A percentile compares a stretch with the other conserved stretches of the same genome.
phyloP scores from a whole-genome alignment of 768 basidiomycete genomes.

The Lactifluus hygrophoroides region DNA sequence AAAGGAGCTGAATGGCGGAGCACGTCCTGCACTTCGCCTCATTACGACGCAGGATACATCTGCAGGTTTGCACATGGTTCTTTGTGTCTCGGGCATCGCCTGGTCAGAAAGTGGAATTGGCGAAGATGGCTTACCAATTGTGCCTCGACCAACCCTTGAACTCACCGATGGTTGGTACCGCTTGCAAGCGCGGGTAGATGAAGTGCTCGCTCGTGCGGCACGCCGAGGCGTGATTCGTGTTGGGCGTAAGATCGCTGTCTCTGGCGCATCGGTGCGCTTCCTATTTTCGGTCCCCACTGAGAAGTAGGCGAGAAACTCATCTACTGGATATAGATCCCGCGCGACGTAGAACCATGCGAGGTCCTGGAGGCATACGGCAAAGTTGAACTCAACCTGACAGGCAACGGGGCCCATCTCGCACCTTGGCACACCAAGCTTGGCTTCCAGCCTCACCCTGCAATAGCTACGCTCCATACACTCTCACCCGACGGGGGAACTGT shows the following conservation, averaged over 20 bases:
- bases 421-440: constrained; percentile 88
- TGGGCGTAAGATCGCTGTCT: constrained; percentile 78
- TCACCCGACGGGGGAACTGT: constrained; percentile 76
- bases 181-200: constrained; percentile 68
- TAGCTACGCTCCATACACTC: constrained; percentile 72
- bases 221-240: constrained; percentile 54
- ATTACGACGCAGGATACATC: constrained; percentile 81
- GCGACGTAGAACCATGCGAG: constrained; percentile 63
- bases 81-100: constrained; percentile 70
- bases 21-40: constrained; percentile 72
- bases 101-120: constrained; percentile 38
- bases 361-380: constrained; percentile 72
- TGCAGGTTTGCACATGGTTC: constrained; percentile 69
- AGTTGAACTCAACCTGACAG: constrained; percentile 56
- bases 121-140: constrained; percentile 32
- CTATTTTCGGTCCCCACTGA: not conserved
- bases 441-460: constrained; percentile 53
- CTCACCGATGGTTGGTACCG: constrained; percentile 98
- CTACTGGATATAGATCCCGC: constrained; percentile 22
- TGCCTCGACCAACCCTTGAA: constrained; percentile 58
- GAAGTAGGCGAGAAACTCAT: constrained; percentile 51
- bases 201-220: constrained; percentile 61
- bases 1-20: constrained; percentile 42
- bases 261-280: constrained; percentile 59
- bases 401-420: constrained; percentile 81